Evolutionary conservation across 1,284 basidiomycete species (phyloP).

Genomic region (Puccinia triticina): DNA sequence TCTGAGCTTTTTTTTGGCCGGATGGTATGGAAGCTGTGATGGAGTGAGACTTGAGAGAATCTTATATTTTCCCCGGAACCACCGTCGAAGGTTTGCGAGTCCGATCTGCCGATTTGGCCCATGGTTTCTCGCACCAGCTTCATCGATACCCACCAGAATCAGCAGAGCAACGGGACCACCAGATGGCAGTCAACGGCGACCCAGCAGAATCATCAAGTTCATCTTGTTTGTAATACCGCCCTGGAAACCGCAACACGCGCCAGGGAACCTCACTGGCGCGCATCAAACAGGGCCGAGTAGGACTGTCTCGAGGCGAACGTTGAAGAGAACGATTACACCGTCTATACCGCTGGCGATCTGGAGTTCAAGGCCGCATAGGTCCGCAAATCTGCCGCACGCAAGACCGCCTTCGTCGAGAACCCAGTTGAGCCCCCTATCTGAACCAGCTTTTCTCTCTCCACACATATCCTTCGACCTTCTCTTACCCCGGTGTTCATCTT

Average conservation of each 20-base stretch:
- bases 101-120: conserved; percentile 80
- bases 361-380: conserved; percentile 85
- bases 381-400: conserved; percentile 78
- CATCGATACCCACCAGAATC: conserved; percentile 74
- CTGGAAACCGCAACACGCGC: conserved; percentile 61
- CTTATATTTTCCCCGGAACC: conserved; percentile 66
- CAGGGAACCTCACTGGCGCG: conserved; percentile 64
- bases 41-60: no score
- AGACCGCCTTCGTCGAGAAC: conserved; percentile 93
- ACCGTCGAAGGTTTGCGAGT: conserved; percentile 84
- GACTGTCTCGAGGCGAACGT: conserved; percentile 87
- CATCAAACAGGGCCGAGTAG: conserved; percentile 70
- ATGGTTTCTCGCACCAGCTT: conserved; percentile 76
- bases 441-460: no score
- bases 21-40: no score
- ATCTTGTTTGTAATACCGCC: neutral
- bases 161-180: conserved; percentile 73
- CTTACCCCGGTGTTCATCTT: neutral
- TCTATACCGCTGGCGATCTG: conserved; percentile 86
- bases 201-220: neutral
- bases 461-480: conserved; percentile 55
- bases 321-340: conserved; percentile 95
- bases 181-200: conserved; percentile 63
- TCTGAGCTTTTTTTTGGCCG: no score
- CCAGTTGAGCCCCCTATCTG: conserved; percentile 67